A percentile compares a stretch with the other conserved stretches of the same genome.
phyloP scores from a whole-genome alignment of 2,329 filamentous ascomycete genomes.

The Alternaria sp. region DNA sequence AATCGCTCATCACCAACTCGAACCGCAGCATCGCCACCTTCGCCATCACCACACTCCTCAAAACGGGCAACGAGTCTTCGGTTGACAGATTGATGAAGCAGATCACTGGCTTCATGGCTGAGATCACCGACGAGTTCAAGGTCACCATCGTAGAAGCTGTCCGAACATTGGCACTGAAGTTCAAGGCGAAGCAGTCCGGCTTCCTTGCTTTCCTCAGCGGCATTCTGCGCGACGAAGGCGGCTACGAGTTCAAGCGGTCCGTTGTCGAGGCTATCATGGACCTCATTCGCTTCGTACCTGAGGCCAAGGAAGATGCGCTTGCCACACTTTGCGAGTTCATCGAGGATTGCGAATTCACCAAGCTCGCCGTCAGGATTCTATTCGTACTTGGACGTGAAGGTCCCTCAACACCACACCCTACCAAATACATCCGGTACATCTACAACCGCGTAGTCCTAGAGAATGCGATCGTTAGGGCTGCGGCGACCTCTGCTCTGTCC shows the following conservation, averaged over 20 bases:
- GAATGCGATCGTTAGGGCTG: conserved; percentile 93
- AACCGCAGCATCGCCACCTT: conserved; percentile 98
- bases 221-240: conserved; percentile 95
- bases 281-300: conserved; percentile 97
- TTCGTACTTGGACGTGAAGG: conserved; percentile 94
- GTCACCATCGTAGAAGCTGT: conserved; percentile 99
- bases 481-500: conserved; percentile 91
- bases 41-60: conserved; percentile 95
- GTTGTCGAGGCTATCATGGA: conserved; percentile 99
- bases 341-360: conserved; percentile 98
- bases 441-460: conserved; percentile 98
- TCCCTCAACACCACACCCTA: conserved; percentile 92
- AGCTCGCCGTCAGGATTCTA: conserved; percentile 91
- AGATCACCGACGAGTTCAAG: conserved; percentile 99
- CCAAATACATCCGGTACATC: conserved; percentile 99
- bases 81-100: conserved; percentile 99
- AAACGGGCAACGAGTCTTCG: conserved; percentile 97
- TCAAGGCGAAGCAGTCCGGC: conserved; percentile 95
- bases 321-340: conserved; percentile 98
- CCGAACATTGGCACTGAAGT: conserved; percentile 94
- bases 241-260: conserved; percentile 96
- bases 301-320: conserved; percentile 79
- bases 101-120: conserved; percentile 97
- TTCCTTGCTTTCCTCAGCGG: conserved; percentile 98
- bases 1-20: conserved; percentile 93